Conservation (phyloP, 73 alveolate genomes). For the Paramecium pentaurelia region DNA sequence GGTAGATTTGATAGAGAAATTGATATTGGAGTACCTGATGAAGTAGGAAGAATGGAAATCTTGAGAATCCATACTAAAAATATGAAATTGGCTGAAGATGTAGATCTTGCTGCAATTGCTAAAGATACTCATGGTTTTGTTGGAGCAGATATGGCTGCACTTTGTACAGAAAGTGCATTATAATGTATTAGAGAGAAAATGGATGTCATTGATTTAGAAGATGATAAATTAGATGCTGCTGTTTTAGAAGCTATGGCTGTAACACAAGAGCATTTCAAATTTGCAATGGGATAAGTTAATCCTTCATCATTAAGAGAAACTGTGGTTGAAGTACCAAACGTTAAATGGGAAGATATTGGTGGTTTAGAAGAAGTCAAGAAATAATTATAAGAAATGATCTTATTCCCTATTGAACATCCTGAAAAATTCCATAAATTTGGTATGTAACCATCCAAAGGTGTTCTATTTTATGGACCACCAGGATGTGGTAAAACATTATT, state of each 20-base stretch:
- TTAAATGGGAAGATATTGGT: slow-evolving; percentile 99
- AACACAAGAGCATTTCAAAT: slow-evolving; percentile 94
- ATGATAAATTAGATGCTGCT: slow-evolving; percentile 90
- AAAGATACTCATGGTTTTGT: slow-evolving; percentile 89
- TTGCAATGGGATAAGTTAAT: slow-evolving; percentile 89
- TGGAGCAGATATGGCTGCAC: slow-evolving; percentile 66
- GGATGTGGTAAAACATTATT: slow-evolving; percentile 72
- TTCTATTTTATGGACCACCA: slow-evolving; percentile 71
- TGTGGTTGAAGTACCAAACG: slow-evolving; percentile 95
- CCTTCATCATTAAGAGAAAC: slow-evolving; percentile 85
- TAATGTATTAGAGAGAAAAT: slow-evolving; percentile 97
- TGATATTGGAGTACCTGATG: slow-evolving; percentile 98
- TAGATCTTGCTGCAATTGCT: slow-evolving; percentile 91
- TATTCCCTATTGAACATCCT: slow-evolving; percentile 98
- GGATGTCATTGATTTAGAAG: slow-evolving; percentile 97
- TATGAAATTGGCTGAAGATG: slow-evolving; percentile 96
- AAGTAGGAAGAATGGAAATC: slow-evolving; percentile 87
- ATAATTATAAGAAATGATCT: slow-evolving; percentile 92
- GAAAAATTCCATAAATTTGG: slow-evolving; percentile 78
- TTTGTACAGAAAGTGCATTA: slow-evolving; percentile 74
- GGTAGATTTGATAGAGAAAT: slow-evolving; percentile 97
- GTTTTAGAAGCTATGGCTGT: slow-evolving; percentile 94
- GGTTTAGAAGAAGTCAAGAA: slow-evolving; percentile 96
- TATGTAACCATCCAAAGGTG: slow-evolving; percentile 76
- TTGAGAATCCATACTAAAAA: slow-evolving; percentile 92